Base-by-base conservation (phyloP, 169 alveolate genomes). In the Cryptosporidium viatorum region DNA sequence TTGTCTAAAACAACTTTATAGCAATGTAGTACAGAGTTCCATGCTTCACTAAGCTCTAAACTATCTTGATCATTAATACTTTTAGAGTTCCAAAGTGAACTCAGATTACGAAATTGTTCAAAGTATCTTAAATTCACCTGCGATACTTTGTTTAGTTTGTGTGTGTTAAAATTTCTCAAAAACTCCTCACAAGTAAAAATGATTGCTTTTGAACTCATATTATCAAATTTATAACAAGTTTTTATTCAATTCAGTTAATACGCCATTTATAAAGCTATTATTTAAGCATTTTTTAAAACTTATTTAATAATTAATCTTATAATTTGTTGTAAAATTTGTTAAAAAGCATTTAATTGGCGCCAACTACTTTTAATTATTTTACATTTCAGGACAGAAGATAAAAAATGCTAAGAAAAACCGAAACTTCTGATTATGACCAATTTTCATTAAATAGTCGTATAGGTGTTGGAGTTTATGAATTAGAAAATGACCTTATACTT, bases 1-100 rank as follows among this genome's bases (percentile, higher is more conserved):
- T 65, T 80, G 29, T 80, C 89, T 8, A 80, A 35, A 26, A 31
- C 65, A 39, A 62, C 55, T 23, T 80, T 59, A 21, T 21, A 80
- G 52, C 89, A 80, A 29, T 29, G 26, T 7, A 80, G 48, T 29
- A 80, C 26, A 16, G 75, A 80, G 35, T 80, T 80, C 86, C 86
- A 73, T 1, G 21, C 50, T 58, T 73, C 86, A 58, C 48, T 48
- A 73, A 51, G 43, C 43, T 58, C 59, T 14, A 73, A 0, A 10
- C 55, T 29, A 35, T 29, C 51, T n/a, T 16, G 62, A 41, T 73
- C 71, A n/a, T n/a, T 73, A 33, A 41, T n/a, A 33, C 4, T 29
- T 51, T 73, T 23, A 31, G 7, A 52, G 39, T 58, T 41, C 43
- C 43, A 59, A 73, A 73, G 23, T 14, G 51, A 59, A 29, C 18